A percentile compares a stretch with the other conserved stretches of the same genome.
Evolutionary conservation across 2,329 filamentous ascomycete species (phyloP).

Genomic region (Sporothrix humicola): DNA sequence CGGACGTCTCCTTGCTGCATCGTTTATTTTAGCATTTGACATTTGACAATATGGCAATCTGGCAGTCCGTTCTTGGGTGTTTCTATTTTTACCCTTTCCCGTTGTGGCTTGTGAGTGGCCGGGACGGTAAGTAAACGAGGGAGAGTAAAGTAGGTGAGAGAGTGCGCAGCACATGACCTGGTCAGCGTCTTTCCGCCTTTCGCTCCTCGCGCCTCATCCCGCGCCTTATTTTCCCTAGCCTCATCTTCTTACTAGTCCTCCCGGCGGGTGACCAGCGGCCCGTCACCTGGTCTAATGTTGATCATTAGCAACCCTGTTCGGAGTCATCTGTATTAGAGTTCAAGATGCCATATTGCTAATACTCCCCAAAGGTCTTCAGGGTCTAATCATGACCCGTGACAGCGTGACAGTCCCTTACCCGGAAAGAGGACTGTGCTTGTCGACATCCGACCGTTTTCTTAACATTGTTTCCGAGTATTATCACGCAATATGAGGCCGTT

Average conservation of each 20-base stretch:
- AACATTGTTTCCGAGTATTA: neutral
- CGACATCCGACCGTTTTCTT: neutral
- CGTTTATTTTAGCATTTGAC: neutral
- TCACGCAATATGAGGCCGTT: neutral
- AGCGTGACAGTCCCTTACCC: neutral
- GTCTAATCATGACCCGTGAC: neutral
- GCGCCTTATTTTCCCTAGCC: constrained; percentile 12
- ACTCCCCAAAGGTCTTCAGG: neutral
- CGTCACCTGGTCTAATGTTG: constrained; percentile 14
- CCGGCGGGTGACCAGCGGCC: neutral
- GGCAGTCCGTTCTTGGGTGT: neutral
- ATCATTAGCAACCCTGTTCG: neutral
- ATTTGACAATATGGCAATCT: neutral
- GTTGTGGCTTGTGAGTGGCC: neutral
- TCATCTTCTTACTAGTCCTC: neutral
- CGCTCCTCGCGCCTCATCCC: constrained; percentile 17
- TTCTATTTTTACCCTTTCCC: neutral
- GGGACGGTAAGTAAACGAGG: too few species aligned
- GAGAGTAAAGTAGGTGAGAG: neutral
- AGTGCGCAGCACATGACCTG: constrained; percentile 5
- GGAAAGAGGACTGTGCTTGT: neutral
- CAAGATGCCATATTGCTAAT: neutral
- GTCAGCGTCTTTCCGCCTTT: neutral
- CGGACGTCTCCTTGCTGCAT: neutral
- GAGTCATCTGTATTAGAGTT: neutral